Percentiles rank a stretch among this genome's conserved stretches.
phyloP scores from a whole-genome alignment of 169 alveolate genomes.

The Ichthyophthirius multifiliis region DNA sequence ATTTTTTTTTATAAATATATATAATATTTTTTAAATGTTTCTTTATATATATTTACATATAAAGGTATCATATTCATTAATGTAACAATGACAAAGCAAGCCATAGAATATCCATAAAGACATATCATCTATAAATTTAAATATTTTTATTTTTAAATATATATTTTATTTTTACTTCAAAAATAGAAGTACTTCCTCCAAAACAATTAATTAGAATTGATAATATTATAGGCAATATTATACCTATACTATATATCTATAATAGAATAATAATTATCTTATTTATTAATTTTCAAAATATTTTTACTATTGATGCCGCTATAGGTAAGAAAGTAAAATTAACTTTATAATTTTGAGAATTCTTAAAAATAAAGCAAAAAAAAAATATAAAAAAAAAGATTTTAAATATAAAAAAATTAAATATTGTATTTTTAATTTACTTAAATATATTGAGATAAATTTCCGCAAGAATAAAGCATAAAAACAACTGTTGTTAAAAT shows the following conservation, averaged over 20 bases:
- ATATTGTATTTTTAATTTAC: too few species aligned
- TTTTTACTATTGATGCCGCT: neutral
- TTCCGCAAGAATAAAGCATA: neutral
- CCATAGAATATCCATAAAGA: neutral
- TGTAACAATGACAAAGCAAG: neutral
- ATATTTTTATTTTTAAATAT: too few species aligned
- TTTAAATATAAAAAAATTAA: too few species aligned
- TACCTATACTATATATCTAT: conserved; percentile 1
- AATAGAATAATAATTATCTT: too few species aligned
- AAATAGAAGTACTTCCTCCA: neutral
- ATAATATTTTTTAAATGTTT: neutral
- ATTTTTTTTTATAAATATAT: neutral
- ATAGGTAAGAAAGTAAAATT: neutral
- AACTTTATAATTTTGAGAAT: neutral
- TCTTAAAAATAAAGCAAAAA: too few species aligned
- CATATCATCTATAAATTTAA: neutral
- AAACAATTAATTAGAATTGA: neutral
- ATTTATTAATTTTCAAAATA: too few species aligned
- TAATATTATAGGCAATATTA: neutral
- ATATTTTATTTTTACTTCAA: neutral
- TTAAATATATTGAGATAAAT: neutral
- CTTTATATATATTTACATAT: neutral
- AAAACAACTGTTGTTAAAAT: neutral
- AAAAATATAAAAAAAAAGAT: too few species aligned
- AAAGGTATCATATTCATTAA: neutral